These are phyloP conservation scores for Stipa capillata DNA, from an alignment of 176 grass and related monocot genomes.

Conservation along the genomic window DNA sequence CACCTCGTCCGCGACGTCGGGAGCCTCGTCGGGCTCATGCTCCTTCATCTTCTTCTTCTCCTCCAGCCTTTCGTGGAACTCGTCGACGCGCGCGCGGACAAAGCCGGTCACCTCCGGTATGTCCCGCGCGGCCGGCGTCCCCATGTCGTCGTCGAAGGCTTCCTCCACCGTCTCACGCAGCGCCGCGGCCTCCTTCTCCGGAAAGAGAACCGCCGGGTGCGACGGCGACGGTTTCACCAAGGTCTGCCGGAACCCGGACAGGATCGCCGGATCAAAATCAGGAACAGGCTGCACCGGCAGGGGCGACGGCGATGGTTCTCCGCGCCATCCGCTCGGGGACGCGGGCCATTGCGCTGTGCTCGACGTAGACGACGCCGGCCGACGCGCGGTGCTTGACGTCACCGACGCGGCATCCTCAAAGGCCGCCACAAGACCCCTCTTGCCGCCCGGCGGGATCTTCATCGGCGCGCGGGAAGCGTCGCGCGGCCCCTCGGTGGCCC, in stretches of 20 bases:
- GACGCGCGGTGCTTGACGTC: too few species aligned
- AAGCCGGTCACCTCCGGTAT: constrained; percentile 36
- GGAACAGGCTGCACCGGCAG: neutral
- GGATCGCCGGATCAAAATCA: constrained; percentile 34
- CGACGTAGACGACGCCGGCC: too few species aligned
- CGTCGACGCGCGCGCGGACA: constrained; percentile 33
- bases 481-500: too few species aligned
- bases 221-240: constrained; percentile 12
- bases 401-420: constrained; percentile 20
- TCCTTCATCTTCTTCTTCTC: neutral
- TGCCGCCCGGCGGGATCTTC: neutral
- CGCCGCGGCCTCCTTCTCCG: neutral
- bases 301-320: neutral
- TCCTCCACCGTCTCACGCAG: neutral
- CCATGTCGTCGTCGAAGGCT: neutral
- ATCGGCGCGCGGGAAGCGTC: too few species aligned
- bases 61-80: constrained; percentile 39
- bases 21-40: neutral
- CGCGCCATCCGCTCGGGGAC: neutral
- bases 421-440: constrained; percentile 30
- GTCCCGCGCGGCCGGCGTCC: constrained; percentile 15
- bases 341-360: neutral
- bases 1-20: neutral
- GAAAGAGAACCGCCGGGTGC: constrained; percentile 26
- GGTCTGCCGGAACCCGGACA: constrained; percentile 19